Conservation (phyloP, 805 yeast genomes). For the Metschnikowia santaceciliae region DNA sequence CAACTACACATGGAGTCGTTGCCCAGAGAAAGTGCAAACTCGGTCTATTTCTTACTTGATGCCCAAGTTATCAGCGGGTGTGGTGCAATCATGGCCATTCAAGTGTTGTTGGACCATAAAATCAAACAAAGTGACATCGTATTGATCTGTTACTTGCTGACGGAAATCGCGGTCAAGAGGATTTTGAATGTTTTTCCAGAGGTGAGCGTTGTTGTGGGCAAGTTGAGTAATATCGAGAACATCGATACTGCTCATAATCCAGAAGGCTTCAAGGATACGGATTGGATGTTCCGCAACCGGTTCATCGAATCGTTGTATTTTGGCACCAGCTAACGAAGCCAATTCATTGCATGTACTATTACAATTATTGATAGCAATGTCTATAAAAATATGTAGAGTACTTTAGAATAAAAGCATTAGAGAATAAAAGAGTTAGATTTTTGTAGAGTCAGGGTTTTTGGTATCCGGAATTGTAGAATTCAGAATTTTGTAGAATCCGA, state of each 20-base stretch:
- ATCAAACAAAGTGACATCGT: constrained; percentile 59
- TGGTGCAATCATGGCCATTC: constrained; percentile 90
- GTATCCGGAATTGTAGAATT: no score
- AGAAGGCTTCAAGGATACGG: constrained; percentile 43
- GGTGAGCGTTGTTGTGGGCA: constrained; percentile 67
- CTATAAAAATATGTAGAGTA: not conserved
- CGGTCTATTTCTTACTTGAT: constrained; percentile 67
- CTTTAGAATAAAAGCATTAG: no score
- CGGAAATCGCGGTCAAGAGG: constrained; percentile 73
- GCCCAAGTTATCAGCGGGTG: constrained; percentile 91
- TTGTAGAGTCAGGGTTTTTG: no score
- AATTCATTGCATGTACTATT: not conserved
- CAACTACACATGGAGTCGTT: constrained; percentile 78
- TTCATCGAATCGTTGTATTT: constrained; percentile 75
- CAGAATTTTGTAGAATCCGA: no score
- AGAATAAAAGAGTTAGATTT: no score
- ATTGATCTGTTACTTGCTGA: constrained; percentile 67
- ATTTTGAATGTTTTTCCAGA: constrained; percentile 69
- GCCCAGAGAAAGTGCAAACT: constrained; percentile 40
- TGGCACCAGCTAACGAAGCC: constrained; percentile 47
- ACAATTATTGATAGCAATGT: not conserved
- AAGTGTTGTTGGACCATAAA: constrained; percentile 79
- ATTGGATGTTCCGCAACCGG: constrained; percentile 61
- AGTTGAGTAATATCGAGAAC: constrained; percentile 43
- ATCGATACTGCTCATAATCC: constrained; percentile 25